Percentiles rank a stretch among this genome's conserved stretches.
Evolutionary conservation across 2,329 filamentous ascomycete species (phyloP).

Genomic region (Rhexocercosporidium sp.): DNA sequence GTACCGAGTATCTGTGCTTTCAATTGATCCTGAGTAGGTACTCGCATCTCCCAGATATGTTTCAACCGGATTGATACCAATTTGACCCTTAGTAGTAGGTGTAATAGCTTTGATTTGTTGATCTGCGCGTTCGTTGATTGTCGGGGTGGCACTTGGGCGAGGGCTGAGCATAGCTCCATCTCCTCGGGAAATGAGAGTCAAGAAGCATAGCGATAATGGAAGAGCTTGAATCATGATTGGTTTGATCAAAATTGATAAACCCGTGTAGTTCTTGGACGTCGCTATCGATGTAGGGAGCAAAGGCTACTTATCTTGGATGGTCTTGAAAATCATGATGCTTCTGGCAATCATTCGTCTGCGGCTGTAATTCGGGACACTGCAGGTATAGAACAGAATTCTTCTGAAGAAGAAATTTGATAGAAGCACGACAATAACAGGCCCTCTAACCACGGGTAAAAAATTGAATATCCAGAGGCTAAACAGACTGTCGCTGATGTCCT

Average conservation of each 20-base stretch:
- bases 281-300: background rate
- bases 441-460: background rate
- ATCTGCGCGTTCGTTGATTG: background rate
- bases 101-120: background rate
- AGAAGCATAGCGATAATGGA: background rate
- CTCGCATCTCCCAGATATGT: constrained; percentile 15
- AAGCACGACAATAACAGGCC: background rate
- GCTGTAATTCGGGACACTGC: background rate
- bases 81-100: constrained; percentile 17
- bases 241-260: background rate
- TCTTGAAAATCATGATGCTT: background rate
- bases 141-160: background rate
- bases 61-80: constrained; percentile 20
- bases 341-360: background rate
- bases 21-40: constrained; percentile 14
- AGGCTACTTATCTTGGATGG: background rate
- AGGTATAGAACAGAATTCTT: background rate
- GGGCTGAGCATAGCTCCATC: background rate
- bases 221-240: background rate
- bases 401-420: background rate
- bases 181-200: background rate
- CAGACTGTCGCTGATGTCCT: background rate
- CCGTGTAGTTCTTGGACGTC: background rate
- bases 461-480: background rate
- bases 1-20: constrained; percentile 15